A percentile compares a stretch with the other conserved stretches of the same genome.
These are phyloP conservation scores for Xanthoconium stramineum DNA, from an alignment of 768 basidiomycete species.

Conservation along the genomic window DNA sequence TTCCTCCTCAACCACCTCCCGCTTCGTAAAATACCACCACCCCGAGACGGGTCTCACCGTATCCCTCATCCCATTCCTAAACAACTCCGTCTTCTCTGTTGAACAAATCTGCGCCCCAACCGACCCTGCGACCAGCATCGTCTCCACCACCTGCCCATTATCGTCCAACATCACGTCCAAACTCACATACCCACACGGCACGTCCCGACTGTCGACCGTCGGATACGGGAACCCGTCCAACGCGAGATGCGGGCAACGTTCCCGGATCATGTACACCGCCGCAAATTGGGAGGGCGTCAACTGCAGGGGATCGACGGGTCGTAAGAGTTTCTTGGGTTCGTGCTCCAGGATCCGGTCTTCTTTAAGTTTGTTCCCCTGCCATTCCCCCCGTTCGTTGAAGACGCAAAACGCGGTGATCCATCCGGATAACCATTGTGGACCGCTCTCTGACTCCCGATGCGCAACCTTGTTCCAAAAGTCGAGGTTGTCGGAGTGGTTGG, in stretches of 20 bases:
- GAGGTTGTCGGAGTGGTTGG: slow-evolving; percentile 26
- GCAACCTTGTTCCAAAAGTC: slow-evolving; percentile 40
- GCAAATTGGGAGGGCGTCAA: slow-evolving; percentile 26
- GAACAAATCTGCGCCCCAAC: slow-evolving; percentile 30
- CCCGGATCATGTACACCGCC: slow-evolving; percentile 24
- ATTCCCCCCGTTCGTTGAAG: slow-evolving; percentile 30
- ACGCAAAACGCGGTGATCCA: slow-evolving; percentile 41
- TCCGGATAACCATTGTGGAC: slow-evolving; percentile 33
- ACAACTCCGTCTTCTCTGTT: slow-evolving; percentile 28
- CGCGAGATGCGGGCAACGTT: slow-evolving; percentile 17
- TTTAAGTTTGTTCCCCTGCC: slow-evolving; percentile 31
- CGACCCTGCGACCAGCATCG: slow-evolving; percentile 30
- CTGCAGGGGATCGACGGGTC: slow-evolving; percentile 26
- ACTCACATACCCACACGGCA: slow-evolving; percentile 30
- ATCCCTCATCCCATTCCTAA: slow-evolving; percentile 30
- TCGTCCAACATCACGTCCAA: slow-evolving; percentile 30
- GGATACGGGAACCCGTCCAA: slow-evolving; percentile 31
- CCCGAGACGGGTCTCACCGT: slow-evolving; percentile 30
- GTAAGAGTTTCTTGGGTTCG: slow-evolving; percentile 32
- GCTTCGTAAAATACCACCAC: slow-evolving; percentile 32
- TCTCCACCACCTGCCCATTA: slow-evolving; percentile 23
- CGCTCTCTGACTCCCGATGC: slow-evolving; percentile 26
- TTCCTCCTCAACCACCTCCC: background rate
- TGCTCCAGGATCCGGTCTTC: slow-evolving; percentile 27
- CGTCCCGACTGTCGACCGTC: slow-evolving; percentile 23